phyloP scores from a whole-genome alignment of 1,284 basidiomycete species.

The Schizopora paradoxa region DNA sequence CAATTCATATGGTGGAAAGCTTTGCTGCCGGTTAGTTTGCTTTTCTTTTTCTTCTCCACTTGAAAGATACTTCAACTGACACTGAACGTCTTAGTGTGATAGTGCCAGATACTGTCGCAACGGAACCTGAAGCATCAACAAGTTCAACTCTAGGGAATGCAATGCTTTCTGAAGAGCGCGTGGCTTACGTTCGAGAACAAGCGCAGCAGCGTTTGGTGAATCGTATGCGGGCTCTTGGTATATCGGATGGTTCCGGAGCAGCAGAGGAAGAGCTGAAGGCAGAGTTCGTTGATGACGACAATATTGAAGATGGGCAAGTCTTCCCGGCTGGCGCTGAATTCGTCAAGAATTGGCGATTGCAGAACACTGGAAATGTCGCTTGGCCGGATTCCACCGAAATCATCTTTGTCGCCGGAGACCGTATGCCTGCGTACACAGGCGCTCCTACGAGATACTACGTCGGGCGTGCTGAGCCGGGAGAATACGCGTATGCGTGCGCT shows the following conservation, averaged over 20 bases:
- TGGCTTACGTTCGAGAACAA: constrained; percentile 75
- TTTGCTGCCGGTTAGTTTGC: no score
- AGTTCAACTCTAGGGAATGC: no score
- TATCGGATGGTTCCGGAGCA: constrained; percentile 38
- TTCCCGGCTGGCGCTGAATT: constrained; percentile 83
- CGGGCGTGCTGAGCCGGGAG: constrained; percentile 49
- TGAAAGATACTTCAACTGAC: no score
- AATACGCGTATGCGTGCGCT: constrained; percentile 58
- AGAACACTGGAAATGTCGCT: constrained; percentile 53
- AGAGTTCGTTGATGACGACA: constrained; percentile 59
- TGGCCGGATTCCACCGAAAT: constrained; percentile 70
- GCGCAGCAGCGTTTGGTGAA: constrained; percentile 83
- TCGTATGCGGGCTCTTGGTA: constrained; percentile 82
- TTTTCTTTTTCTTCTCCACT: no score
- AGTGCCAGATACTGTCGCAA: no score
- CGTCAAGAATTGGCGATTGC: constrained; percentile 73
- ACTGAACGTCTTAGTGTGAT: no score
- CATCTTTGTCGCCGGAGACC: constrained; percentile 62
- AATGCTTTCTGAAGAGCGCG: constrained; percentile 85
- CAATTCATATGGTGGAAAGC: no score
- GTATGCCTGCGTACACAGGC: constrained; percentile 33
- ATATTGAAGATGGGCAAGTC: constrained; percentile 68
- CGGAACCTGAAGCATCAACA: no score
- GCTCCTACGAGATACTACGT: constrained; percentile 38
- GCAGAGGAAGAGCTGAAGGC: constrained; percentile 37